A percentile compares a stretch with the other conserved stretches of the same genome.
Conservation (phyloP, 2,329 filamentous ascomycete genomes). For the Emergomyces africanus region DNA sequence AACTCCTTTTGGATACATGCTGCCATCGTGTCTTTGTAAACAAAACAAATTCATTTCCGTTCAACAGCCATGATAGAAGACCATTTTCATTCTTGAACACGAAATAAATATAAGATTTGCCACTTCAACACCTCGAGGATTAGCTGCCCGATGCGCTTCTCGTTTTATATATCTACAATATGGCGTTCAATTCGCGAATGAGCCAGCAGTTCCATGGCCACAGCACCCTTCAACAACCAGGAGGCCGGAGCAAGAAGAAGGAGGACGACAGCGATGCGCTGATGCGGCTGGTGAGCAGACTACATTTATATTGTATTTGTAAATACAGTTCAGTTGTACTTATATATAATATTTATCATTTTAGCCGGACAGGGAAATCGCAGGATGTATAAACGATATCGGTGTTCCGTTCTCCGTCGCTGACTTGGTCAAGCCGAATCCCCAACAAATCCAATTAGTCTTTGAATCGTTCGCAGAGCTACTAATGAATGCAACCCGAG, state of each 20-base stretch:
- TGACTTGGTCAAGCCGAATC: slow-evolving; percentile 87
- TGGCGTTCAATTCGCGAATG: slow-evolving; percentile 41
- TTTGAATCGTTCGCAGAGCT: slow-evolving; percentile 97
- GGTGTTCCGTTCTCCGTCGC: slow-evolving; percentile 76
- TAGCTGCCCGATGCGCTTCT: neutral
- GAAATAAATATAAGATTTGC: neutral
- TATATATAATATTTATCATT: slow-evolving; percentile 10
- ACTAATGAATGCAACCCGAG: slow-evolving; percentile 83
- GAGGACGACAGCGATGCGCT: slow-evolving; percentile 46
- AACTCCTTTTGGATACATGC: slow-evolving; percentile 12
- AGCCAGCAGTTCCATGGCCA: slow-evolving; percentile 37
- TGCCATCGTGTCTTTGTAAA: slow-evolving; percentile 6
- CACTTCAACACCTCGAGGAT: neutral
- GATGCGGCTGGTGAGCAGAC: slow-evolving; percentile 39
- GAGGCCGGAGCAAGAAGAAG: slow-evolving; percentile 37
- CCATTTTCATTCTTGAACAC: neutral
- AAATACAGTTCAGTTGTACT: neutral
- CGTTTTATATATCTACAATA: slow-evolving; percentile 12
- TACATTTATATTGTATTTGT: neutral
- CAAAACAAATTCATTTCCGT: slow-evolving; percentile 7
- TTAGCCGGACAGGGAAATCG: slow-evolving; percentile 64
- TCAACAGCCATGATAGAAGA: neutral
- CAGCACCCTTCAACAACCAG: slow-evolving; percentile 33
- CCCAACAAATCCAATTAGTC: slow-evolving; percentile 89
- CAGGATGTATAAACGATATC: slow-evolving; percentile 93